A percentile compares a stretch with the other conserved stretches of the same genome.
Evolutionary conservation across 202 grass and related monocot genomes (phyloP).

Genomic region (Schoenoplectus tabernaemontani): DNA sequence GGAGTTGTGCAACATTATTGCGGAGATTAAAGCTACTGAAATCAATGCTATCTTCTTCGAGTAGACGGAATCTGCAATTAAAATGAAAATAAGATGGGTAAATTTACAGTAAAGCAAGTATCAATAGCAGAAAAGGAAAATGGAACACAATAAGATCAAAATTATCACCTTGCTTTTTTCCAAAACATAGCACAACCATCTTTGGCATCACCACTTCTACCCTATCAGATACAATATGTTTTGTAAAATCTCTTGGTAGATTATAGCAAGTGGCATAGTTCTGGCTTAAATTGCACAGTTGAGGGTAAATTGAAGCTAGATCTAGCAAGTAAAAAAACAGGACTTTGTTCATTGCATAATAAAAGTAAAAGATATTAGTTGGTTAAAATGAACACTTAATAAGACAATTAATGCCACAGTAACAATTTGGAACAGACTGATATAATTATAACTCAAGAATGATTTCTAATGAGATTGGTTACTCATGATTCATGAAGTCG

Average conservation of each 20-base stretch:
- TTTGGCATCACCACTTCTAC: slow-evolving; percentile 52
- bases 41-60: slow-evolving; percentile 78
- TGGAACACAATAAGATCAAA: not conserved
- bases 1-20: slow-evolving; percentile 89
- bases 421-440: not conserved
- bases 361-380: not conserved
- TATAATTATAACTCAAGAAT: not conserved
- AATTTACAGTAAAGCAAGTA: slow-evolving; percentile 14
- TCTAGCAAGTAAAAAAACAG: not conserved
- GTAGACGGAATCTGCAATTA: slow-evolving; percentile 55
- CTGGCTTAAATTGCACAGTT: not conserved
- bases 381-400: not conserved
- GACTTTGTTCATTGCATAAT: not conserved
- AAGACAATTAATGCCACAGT: not conserved
- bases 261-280: slow-evolving; percentile 8
- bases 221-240: slow-evolving; percentile 36
- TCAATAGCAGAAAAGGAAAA: slow-evolving; percentile 6
- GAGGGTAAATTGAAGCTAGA: not conserved
- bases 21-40: slow-evolving; percentile 73
- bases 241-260: slow-evolving; percentile 8
- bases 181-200: slow-evolving; percentile 91
- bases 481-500: not conserved
- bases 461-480: not conserved
- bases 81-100: slow-evolving; percentile 22
- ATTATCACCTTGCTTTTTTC: slow-evolving; percentile 56